Percentiles rank a stretch among this genome's conserved stretches.
phyloP scores from a whole-genome alignment of 106 monocot genomes.

The Dioscorea zingiberensis region DNA sequence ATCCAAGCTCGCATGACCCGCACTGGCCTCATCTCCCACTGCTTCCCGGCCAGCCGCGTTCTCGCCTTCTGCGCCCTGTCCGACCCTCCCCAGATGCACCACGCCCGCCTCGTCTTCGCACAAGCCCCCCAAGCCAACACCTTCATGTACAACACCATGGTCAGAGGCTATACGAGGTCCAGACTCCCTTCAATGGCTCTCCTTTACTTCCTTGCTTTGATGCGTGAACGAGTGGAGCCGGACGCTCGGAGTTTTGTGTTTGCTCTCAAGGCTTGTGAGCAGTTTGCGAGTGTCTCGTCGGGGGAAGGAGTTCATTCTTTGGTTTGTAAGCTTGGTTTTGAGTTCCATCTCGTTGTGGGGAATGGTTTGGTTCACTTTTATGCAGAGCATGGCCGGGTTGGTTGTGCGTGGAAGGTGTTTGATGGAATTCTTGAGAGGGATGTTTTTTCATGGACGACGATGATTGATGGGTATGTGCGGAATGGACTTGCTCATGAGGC shows the following conservation, averaged over 20 bases:
- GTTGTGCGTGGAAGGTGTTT: slow-evolving; percentile 30
- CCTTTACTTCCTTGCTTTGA: slow-evolving; percentile 18
- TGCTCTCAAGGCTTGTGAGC: slow-evolving; percentile 42
- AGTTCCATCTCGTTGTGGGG: slow-evolving; percentile 25
- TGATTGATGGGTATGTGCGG: slow-evolving; percentile 49
- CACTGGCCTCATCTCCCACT: slow-evolving; percentile 42
- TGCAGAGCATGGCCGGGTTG: slow-evolving; percentile 9
- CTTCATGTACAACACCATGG: slow-evolving; percentile 55
- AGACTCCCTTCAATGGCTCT: slow-evolving; percentile 9
- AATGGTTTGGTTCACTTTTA: slow-evolving; percentile 56
- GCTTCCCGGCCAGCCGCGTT: slow-evolving; percentile 66
- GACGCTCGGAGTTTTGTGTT: slow-evolving; percentile 56
- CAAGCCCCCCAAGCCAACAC: slow-evolving; percentile 31
- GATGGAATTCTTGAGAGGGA: slow-evolving; percentile 34
- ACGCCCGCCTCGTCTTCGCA: slow-evolving; percentile 41
- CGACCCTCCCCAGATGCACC: slow-evolving; percentile 26
- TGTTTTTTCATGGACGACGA: slow-evolving; percentile 76
- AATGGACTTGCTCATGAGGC: slow-evolving; percentile 20
- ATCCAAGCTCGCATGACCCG: slow-evolving; percentile 58
- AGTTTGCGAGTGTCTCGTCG: not conserved
- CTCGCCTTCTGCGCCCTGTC: slow-evolving; percentile 67
- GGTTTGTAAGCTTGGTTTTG: slow-evolving; percentile 31
- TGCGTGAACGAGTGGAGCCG: slow-evolving; percentile 18
- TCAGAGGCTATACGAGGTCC: slow-evolving; percentile 34
- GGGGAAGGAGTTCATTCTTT: slow-evolving; percentile 37